Evolutionary conservation across 768 basidiomycete species (phyloP).

Genomic region (Mycena amicta): DNA sequence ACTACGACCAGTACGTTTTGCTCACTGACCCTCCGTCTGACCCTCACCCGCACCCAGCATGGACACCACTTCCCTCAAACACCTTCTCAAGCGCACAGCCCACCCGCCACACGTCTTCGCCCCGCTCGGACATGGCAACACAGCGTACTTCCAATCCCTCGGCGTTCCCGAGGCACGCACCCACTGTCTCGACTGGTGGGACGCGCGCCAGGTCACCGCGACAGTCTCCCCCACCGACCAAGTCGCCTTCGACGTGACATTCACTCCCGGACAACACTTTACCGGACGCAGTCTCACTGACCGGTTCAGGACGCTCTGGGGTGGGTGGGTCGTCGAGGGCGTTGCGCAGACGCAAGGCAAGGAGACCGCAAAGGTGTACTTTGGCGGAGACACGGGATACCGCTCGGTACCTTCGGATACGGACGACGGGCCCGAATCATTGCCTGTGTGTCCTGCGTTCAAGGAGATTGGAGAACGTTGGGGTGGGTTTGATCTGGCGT

Average conservation of each 20-base stretch:
- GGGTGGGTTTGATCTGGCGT: slow-evolving; percentile 65
- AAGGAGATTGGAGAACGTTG: slow-evolving; percentile 65
- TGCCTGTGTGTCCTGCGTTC: slow-evolving; percentile 71
- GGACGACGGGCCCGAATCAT: slow-evolving; percentile 41
- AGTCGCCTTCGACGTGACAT: slow-evolving; percentile 50
- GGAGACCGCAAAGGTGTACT: slow-evolving; percentile 46
- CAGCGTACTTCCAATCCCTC: slow-evolving; percentile 39
- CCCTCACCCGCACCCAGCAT: slow-evolving; percentile 32
- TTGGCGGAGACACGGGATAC: slow-evolving; percentile 73
- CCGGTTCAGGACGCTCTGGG: slow-evolving; percentile 62
- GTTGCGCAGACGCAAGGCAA: slow-evolving; percentile 29
- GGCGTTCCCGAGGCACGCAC: slow-evolving; percentile 42
- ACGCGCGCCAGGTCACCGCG: slow-evolving; percentile 42
- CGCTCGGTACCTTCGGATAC: slow-evolving; percentile 46
- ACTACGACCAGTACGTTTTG: slow-evolving; percentile 47
- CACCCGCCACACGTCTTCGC: slow-evolving; percentile 56
- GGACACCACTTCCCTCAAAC: slow-evolving; percentile 44
- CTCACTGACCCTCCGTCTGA: not conserved
- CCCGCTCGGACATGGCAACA: slow-evolving; percentile 50
- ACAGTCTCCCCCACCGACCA: slow-evolving; percentile 22
- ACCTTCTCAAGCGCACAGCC: slow-evolving; percentile 37
- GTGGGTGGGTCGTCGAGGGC: slow-evolving; percentile 64
- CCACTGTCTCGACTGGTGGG: slow-evolving; percentile 71
- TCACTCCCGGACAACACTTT: slow-evolving; percentile 68
- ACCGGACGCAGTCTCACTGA: slow-evolving; percentile 54